These are phyloP conservation scores for Ceratonia siliqua DNA, from an alignment of 306 rosid genomes.

Conservation along the genomic window DNA sequence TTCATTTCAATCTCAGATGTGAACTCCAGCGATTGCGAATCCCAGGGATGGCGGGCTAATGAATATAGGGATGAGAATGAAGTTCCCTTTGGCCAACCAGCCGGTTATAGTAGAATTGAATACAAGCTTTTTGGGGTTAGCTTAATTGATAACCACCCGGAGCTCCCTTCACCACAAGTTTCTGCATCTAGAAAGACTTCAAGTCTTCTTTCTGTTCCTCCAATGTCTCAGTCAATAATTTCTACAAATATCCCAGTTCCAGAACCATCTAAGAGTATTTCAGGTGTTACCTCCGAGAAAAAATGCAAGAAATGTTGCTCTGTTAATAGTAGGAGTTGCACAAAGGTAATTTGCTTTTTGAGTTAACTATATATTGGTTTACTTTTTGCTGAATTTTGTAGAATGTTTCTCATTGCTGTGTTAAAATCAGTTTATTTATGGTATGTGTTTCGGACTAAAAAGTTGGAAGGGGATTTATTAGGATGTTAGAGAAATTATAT, in stretches of 20 bases:
- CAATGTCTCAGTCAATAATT: conserved; percentile 48
- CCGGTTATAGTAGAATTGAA: conserved; percentile 8
- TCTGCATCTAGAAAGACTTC: conserved; percentile 37
- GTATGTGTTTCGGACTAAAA: neutral
- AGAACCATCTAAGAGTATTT: conserved; percentile 35
- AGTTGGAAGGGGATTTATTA: neutral
- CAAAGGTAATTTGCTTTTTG: conserved; percentile 51
- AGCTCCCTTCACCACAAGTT: conserved; percentile 79
- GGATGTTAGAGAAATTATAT: neutral
- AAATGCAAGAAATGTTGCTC: conserved; percentile 48
- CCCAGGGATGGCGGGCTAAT: conserved; percentile 37
- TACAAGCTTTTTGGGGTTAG: conserved; percentile 60
- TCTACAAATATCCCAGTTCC: conserved; percentile 38
- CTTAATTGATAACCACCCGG: conserved; percentile 42
- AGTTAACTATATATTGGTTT: conserved; percentile 13
- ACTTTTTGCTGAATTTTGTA: neutral
- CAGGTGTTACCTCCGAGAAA: conserved; percentile 38
- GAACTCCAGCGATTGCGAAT: conserved; percentile 40
- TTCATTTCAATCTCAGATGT: conserved; percentile 42
- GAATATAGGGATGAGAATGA: conserved; percentile 44
- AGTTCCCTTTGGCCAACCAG: conserved; percentile 39
- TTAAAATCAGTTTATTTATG: neutral
- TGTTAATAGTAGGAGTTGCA: conserved; percentile 55
- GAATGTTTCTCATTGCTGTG: conserved; percentile 17
- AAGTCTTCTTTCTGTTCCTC: conserved; percentile 45